Percentiles rank a stretch among this genome's conserved stretches.
These are phyloP conservation scores for Fusarium dlaminii DNA, from an alignment of 2,329 filamentous ascomycete genomes.

Conservation along the genomic window DNA sequence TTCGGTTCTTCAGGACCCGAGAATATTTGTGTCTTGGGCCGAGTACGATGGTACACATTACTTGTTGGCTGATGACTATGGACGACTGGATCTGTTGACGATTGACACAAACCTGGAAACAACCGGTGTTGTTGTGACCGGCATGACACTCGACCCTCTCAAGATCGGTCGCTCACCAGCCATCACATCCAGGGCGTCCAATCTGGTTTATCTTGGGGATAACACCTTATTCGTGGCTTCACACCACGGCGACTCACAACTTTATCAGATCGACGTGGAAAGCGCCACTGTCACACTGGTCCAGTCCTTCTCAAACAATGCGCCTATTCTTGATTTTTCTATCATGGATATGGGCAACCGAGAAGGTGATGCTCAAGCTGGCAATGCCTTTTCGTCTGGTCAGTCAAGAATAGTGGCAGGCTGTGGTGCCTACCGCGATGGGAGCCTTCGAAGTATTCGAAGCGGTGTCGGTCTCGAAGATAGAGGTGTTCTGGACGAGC, in stretches of 20 bases:
- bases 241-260: conserved; percentile 90
- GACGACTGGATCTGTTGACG: conserved; percentile 84
- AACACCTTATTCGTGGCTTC: conserved; percentile 87
- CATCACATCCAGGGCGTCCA: conserved; percentile 77
- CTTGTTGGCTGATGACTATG: conserved; percentile 92
- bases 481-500: conserved; percentile 80
- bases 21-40: conserved; percentile 92
- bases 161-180: conserved; percentile 41
- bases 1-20: conserved; percentile 74
- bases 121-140: conserved; percentile 71
- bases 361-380: conserved; percentile 76
- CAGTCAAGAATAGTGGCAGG: conserved; percentile 94
- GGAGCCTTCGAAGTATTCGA: conserved; percentile 86
- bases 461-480: conserved; percentile 95
- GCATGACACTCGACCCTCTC: conserved; percentile 71
- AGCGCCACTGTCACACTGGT: conserved; percentile 66
- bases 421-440: conserved; percentile 89
- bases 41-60: conserved; percentile 83
- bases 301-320: conserved; percentile 80
- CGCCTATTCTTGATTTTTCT: conserved; percentile 90
- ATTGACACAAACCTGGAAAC: conserved; percentile 74
- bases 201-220: conserved; percentile 79
- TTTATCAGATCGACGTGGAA: conserved; percentile 68
- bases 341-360: conserved; percentile 96
- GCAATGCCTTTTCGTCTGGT: conserved; percentile 92